Evolutionary conservation across 768 basidiomycete genomes (phyloP).

Genomic region (Pisolithus tinctorius): DNA sequence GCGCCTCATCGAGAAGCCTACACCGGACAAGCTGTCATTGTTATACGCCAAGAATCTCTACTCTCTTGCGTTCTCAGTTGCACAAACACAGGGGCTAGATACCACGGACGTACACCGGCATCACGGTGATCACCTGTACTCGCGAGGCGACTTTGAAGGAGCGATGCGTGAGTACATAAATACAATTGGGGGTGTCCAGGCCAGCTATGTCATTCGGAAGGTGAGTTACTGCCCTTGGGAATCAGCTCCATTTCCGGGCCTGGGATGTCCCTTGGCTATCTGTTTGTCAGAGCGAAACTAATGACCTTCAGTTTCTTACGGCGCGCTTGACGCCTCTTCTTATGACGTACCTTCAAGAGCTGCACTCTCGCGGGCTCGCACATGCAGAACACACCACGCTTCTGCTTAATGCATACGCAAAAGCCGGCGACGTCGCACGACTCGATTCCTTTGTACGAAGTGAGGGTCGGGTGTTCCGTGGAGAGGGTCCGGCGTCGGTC

Average conservation of each 20-base stretch:
- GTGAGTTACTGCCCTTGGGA: conserved; percentile 32
- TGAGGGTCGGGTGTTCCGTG: conserved; percentile 48
- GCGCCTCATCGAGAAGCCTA: conserved; percentile 72
- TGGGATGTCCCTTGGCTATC: neutral
- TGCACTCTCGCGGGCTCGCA: conserved; percentile 84
- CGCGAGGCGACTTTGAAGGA: conserved; percentile 86
- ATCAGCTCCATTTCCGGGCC: neutral
- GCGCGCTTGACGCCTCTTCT: conserved; percentile 95
- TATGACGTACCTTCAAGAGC: conserved; percentile 91
- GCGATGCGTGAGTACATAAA: conserved; percentile 90
- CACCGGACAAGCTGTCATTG: conserved; percentile 78
- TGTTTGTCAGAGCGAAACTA: neutral
- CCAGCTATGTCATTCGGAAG: conserved; percentile 96
- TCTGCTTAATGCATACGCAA: conserved; percentile 94
- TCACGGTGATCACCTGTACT: conserved; percentile 88
- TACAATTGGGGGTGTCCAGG: conserved; percentile 84
- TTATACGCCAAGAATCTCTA: conserved; percentile 78
- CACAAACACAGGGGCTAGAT: conserved; percentile 71
- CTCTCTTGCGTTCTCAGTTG: conserved; percentile 74
- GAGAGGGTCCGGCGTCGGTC: conserved; percentile 11
- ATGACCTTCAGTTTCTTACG: conserved; percentile 72
- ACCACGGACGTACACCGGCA: conserved; percentile 85
- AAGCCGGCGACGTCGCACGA: conserved; percentile 84
- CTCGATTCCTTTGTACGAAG: conserved; percentile 91
- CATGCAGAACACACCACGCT: conserved; percentile 97